Base-by-base conservation (phyloP, 768 basidiomycete species). In the Rubroboletus satanas region DNA sequence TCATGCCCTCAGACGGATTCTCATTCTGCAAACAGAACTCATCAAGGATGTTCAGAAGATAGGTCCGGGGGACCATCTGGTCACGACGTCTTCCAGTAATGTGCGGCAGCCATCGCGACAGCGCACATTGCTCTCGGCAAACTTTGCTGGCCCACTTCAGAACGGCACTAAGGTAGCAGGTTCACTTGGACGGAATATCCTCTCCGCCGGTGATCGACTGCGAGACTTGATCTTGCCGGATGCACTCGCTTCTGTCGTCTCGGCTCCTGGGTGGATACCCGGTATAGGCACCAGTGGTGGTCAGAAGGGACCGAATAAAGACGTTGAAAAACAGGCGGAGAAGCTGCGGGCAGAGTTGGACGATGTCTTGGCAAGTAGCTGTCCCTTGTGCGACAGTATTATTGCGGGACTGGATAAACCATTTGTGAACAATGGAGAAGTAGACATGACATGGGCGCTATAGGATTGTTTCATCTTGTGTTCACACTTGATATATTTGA, bases 211-310 rank as follows among this genome's bases (percentile, higher is more conserved):
- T 5, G 96, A 98, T 70, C 83, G 84, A 53, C 72, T 99, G 49
- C 82, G 94, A 41, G 94, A 98, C 68, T 77, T 98, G 48, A 96
- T 99, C 63, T 75, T 98, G 8, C 97, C 97, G 12, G 97, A 98
- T 64, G 90, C 93, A 4, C 79, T 98, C 14, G 94, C 92, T 29
- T 81, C 83, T 32, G 81, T 93, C 21, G 88, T 98, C 51, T 84
- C 88, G 1, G 80, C 87, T 6, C 87, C 88, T 15, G 77, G 77
- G 17, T 91, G 88, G 88, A 85, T 90, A 60, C 85, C 88, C 21
- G 82, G 83, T 31, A 84, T 87, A 58, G 82, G 80, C 12, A 53
- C 55, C 37, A 74, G 76, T 37, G 75, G 77, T 18, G 77, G 77
- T 5, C 79, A 75, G 49, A 77, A 77, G 63, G 75, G 70, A 36